Evolutionary conservation across 2,329 filamentous ascomycete genomes (phyloP).

Genomic region (Colletotrichum somersetense): DNA sequence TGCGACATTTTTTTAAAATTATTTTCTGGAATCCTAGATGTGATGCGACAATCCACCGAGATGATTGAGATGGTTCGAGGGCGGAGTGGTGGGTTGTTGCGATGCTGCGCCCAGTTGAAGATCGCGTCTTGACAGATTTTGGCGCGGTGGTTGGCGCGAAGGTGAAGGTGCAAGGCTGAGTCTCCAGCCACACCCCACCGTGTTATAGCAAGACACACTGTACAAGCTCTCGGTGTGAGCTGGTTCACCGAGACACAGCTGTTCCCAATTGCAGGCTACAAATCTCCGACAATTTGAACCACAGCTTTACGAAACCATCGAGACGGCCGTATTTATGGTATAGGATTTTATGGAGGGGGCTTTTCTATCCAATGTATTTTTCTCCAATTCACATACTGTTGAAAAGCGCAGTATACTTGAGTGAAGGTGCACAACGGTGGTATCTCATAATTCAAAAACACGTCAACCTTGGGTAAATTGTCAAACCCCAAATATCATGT

Average conservation of each 20-base stretch:
- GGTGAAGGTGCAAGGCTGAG: conserved; percentile 41
- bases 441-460: conserved; percentile 7
- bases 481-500: conserved; percentile 12
- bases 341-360: background rate
- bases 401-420: background rate
- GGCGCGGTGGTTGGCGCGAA: conserved; percentile 37
- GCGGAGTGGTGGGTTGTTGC: conserved; percentile 27
- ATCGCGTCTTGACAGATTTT: conserved; percentile 34
- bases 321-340: background rate
- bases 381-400: background rate
- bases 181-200: conserved; percentile 39
- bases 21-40: conserved; percentile 38
- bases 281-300: background rate
- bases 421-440: background rate
- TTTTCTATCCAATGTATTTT: background rate
- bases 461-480: too few species aligned
- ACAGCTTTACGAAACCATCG: background rate
- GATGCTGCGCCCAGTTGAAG: conserved; percentile 33
- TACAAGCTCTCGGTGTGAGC: conserved; percentile 37
- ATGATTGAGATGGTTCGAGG: conserved; percentile 23
- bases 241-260: conserved; percentile 24
- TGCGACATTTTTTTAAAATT: conserved; percentile 61
- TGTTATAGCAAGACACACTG: conserved; percentile 37
- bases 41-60: conserved; percentile 28
- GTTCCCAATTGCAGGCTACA: background rate